phyloP scores from a whole-genome alignment of 768 basidiomycete species.

The Leccinum aurantiacum region DNA sequence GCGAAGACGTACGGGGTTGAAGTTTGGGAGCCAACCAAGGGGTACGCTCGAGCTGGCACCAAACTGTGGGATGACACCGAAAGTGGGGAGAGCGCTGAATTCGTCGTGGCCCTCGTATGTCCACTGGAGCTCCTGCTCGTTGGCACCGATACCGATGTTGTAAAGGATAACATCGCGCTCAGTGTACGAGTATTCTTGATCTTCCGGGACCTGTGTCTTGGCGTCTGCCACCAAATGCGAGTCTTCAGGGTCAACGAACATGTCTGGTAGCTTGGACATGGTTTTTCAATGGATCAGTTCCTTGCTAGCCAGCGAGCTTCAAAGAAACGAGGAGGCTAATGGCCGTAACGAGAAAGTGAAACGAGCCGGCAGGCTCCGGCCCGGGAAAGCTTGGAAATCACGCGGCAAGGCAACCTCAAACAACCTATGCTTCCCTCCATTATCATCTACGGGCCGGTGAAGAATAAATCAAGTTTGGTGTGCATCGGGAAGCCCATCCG shows the following conservation, averaged over 20 bases:
- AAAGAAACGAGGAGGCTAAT: background rate
- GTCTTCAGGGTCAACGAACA: constrained; percentile 79
- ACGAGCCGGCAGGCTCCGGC: too few species aligned
- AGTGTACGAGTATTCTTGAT: constrained; percentile 69
- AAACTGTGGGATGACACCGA: constrained; percentile 94
- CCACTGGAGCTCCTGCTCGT: constrained; percentile 89
- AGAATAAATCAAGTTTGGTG: too few species aligned
- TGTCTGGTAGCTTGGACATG: constrained; percentile 44
- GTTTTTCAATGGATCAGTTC: background rate
- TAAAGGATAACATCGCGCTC: constrained; percentile 94
- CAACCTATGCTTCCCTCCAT: too few species aligned
- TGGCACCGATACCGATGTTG: constrained; percentile 93
- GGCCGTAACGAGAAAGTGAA: too few species aligned
- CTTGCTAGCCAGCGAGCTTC: background rate
- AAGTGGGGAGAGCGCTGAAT: constrained; percentile 87
- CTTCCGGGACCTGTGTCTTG: constrained; percentile 59
- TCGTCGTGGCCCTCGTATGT: constrained; percentile 86
- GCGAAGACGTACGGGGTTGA: constrained; percentile 71
- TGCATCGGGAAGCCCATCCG: too few species aligned
- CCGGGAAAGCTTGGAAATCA: too few species aligned
- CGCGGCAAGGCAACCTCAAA: too few species aligned
- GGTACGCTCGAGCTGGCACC: constrained; percentile 61
- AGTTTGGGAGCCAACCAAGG: constrained; percentile 91
- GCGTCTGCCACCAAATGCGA: constrained; percentile 78
- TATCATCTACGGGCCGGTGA: too few species aligned